Evolutionary conservation across 768 basidiomycete species (phyloP), one percentile per base, ranked within the genome.

Genomic region (Trametes cingulata): DNA sequence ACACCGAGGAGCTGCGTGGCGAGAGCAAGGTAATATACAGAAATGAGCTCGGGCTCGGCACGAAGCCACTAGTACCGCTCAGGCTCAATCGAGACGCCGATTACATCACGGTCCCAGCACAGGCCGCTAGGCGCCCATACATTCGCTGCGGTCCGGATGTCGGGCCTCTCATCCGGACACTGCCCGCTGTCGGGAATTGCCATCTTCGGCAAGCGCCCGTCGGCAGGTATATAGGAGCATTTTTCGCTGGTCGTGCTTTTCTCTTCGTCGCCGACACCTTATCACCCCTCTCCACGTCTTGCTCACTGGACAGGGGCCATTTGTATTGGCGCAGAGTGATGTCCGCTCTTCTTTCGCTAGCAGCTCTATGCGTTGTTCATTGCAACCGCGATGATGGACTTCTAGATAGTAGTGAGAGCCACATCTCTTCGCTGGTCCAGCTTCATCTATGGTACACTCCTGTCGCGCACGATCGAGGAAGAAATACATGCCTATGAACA

Each of bases 331-430:
- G 60, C 58, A 69, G 47, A 57, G 29, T 60, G 39, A 56, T n/a
- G 47, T 33, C 17, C 49, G 67, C 73, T 73, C 73, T 67, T 61
- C 68, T 69, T 74, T 74, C 73, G 73, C 73, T 74, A 73, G 73
- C 73, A 74, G 68, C 71, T 63, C 69, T 73, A 74, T 63, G 68
- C 64, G 63, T 66, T 60, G 64, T 65, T 61, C 56, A 58, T 63
- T 58, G 49, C 60, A 58, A 49, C 61, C 61, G 69, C 66, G 67
- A 74, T 74, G 72, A 74, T 68, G 71, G 69, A 62, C 68, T 73
- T 73, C 73, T 74, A 74, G 73, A 74, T 74, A 74, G 73, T 74
- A 64, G 73, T 67, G 71, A 58, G 72, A 73, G 73, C 71, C 53
- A 74, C 71, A 74, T 63, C 47, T 39, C 55, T 41, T 37, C 52